Evolutionary conservation across 2,329 filamentous ascomycete species (phyloP).

Genomic region (Diaporthe sp.): DNA sequence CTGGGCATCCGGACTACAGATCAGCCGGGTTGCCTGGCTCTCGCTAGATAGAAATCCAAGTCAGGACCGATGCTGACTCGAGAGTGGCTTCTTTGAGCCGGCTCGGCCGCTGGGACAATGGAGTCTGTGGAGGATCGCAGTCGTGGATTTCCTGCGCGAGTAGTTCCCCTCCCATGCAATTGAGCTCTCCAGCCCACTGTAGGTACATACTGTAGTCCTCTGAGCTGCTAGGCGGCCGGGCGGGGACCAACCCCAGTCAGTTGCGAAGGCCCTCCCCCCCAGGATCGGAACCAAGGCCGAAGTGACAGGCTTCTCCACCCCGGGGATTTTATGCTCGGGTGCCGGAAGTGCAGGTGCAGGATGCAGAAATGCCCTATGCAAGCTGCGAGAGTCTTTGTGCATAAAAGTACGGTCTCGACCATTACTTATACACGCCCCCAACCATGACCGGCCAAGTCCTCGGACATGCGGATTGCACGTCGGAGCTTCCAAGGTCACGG

Average conservation of each 20-base stretch:
- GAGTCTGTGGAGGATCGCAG: background rate
- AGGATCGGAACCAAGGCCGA: constrained; percentile 24
- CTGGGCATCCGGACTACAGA: background rate
- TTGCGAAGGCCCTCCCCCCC: background rate
- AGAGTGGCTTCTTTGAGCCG: background rate
- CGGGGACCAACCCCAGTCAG: background rate
- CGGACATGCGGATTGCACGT: background rate
- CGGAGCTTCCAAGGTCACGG: background rate
- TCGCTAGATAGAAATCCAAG: background rate
- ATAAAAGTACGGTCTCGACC: constrained; percentile 30
- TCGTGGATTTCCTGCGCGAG: background rate
- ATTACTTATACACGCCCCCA: background rate
- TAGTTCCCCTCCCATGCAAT: background rate
- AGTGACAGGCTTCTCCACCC: constrained; percentile 24
- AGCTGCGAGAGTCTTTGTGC: constrained; percentile 4
- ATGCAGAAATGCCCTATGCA: constrained; percentile 28
- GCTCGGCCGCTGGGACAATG: background rate
- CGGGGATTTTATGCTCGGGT: constrained; percentile 30
- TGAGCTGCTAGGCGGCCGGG: background rate
- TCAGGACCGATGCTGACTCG: background rate
- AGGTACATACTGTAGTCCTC: background rate
- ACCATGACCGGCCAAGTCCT: background rate
- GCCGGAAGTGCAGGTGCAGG: constrained; percentile 30
- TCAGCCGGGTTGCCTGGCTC: background rate
- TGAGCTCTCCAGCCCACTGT: background rate